Percentiles rank a stretch among this genome's conserved stretches.
Evolutionary conservation across 2,329 filamentous ascomycete genomes (phyloP).

Genomic region (Aspergillus unguis): DNA sequence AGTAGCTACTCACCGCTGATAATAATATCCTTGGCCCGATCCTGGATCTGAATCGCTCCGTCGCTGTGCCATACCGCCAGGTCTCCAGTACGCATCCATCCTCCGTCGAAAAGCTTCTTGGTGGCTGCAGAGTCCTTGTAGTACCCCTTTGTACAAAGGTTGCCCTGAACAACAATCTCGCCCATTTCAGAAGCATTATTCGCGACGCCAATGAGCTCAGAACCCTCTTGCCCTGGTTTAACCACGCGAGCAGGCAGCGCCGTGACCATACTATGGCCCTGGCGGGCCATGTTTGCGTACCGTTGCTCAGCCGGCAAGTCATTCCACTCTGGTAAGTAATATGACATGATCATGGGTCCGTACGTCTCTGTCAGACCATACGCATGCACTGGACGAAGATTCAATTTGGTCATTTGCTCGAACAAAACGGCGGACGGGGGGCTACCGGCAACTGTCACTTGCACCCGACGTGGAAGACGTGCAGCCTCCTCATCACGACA

Average conservation of each 20-base stretch:
- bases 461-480: slow-evolving; percentile 65
- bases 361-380: slow-evolving; percentile 90
- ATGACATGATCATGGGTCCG: slow-evolving; percentile 92
- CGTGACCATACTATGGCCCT: slow-evolving; percentile 87
- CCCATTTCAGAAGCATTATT: slow-evolving; percentile 72
- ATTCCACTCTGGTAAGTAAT: slow-evolving; percentile 81
- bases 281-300: slow-evolving; percentile 85
- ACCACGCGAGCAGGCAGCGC: slow-evolving; percentile 77
- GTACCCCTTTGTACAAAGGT: slow-evolving; percentile 89
- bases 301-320: slow-evolving; percentile 67
- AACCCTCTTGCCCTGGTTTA: slow-evolving; percentile 70
- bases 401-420: slow-evolving; percentile 83
- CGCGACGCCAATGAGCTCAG: slow-evolving; percentile 63
- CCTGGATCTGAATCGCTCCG: slow-evolving; percentile 85
- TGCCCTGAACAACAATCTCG: slow-evolving; percentile 82
- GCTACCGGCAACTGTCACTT: slow-evolving; percentile 87
- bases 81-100: slow-evolving; percentile 84
- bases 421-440: slow-evolving; percentile 89
- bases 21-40: slow-evolving; percentile 96
- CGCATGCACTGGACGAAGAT: slow-evolving; percentile 86
- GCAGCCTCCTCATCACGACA: slow-evolving; percentile 75
- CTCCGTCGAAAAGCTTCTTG: slow-evolving; percentile 79
- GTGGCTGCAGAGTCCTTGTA: slow-evolving; percentile 88
- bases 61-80: slow-evolving; percentile 91
- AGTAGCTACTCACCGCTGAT: slow-evolving; percentile 68